Evolutionary conservation across 2,329 filamentous ascomycete genomes (phyloP), one percentile per base, ranked within the genome.

Genomic region (Colletotrichum sublineola): DNA sequence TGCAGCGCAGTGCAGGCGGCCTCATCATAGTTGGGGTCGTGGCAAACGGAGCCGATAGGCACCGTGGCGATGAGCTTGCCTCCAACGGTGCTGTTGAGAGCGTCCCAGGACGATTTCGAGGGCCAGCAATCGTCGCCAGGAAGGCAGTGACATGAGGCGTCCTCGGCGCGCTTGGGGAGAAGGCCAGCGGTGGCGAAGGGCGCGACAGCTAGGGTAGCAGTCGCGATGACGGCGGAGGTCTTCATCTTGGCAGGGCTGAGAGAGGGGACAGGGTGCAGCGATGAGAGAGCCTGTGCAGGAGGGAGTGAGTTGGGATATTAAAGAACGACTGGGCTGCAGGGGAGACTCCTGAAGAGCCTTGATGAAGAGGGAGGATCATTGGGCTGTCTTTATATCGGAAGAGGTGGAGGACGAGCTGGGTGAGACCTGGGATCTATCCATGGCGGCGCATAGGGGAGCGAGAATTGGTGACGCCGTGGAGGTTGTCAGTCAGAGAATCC

Each of bases 41-140:
- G 89, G 76, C 89, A 91, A 0, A 85, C 80, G 2, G 84, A 78
- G 0, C 83, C 89, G 3, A 90, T 76, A 0, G 90, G 89, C 2
- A 85, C 79, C 0, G 86, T 89, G 14, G 84, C 82, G 53, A 91
- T 81, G 38, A 91, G 80, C 5, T 80, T 81, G 1, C 87, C 88
- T 31, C 81, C 80, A 2, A 91, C 80, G 1, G 88, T 85, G 18
- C 77, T 66, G 75, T 91, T 90, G 63, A 92, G 84, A 0, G 76
- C 67, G 8, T 80, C 75, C 89, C 89, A 92, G 6, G 79, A 78
- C 1, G 75, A 57, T 0, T 74, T 31, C 0, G 80, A 78, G 0
- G 90, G 90, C 88, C 89, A 92, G 76, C 83, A 85, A 1, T 74
- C n/a, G 68, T 90, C 86, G 20, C 84, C 85, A 0, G 89, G 88